A percentile compares a stretch with the other conserved stretches of the same genome.
phyloP scores from a whole-genome alignment of 768 basidiomycete species.

The Nidularia pulvinata region DNA sequence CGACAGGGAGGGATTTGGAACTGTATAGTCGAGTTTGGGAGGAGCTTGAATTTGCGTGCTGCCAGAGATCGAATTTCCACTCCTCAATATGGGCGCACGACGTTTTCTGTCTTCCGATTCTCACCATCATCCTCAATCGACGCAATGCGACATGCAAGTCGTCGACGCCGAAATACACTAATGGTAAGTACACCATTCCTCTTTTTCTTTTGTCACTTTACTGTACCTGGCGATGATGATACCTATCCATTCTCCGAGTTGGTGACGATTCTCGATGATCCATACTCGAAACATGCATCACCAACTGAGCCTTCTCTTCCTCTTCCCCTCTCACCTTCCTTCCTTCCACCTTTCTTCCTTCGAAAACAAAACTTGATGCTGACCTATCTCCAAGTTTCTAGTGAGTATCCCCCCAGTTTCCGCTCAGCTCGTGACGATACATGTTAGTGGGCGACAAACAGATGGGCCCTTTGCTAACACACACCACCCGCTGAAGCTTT shows the following conservation, averaged over 20 bases:
- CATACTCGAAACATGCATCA: slow-evolving; percentile 81
- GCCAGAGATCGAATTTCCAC: slow-evolving; percentile 11
- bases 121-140: not conserved
- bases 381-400: not conserved
- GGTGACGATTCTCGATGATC: slow-evolving; percentile 73
- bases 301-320: slow-evolving; percentile 44
- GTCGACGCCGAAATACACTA: too few relatives aligned
- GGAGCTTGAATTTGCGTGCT: slow-evolving; percentile 22
- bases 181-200: not conserved
- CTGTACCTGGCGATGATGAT: slow-evolving; percentile 62
- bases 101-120: not conserved
- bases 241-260: slow-evolving; percentile 66
- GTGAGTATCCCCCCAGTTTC: slow-evolving; percentile 6
- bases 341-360: slow-evolving; percentile 1
- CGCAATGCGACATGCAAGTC: too few relatives aligned
- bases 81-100: not conserved
- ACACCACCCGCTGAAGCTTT: slow-evolving; percentile 40
- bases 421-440: slow-evolving; percentile 24
- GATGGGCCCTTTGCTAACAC: slow-evolving; percentile 36
- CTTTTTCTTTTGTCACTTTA: too few relatives aligned
- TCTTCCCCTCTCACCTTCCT: slow-evolving; percentile 9
- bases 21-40: slow-evolving; percentile 42
- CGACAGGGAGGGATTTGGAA: too few relatives aligned
- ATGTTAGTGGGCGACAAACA: slow-evolving; percentile 32
- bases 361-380: slow-evolving; percentile 3